Base-by-base conservation (phyloP, 257 asterid genomes). In the Verbena officinalis region DNA sequence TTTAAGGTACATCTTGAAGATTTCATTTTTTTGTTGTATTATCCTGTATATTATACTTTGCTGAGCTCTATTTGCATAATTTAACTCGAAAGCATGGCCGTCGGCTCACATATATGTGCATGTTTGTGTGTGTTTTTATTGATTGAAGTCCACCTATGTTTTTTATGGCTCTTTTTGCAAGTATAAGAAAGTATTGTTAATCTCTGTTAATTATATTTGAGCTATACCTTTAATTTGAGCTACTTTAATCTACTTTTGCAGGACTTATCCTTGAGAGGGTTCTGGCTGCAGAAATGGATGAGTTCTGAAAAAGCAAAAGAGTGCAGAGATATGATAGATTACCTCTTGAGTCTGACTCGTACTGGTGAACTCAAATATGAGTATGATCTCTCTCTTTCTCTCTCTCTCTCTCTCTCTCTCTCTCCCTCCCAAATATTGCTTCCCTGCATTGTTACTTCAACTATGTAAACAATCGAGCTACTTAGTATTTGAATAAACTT, bases 211-310 rank as follows among this genome's bases (percentile, higher is more conserved):
- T 65, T 42, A 39, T n/a, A 42, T 39, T 53, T 0, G 15, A 52
- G 30, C 30, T 21, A 21, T 7, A 20, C 11, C n/a, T 31, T n/a
- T 36, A 22, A 40, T 15, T 45, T 54, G 4, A 15, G 13, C 52
- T 36, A 3, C 38, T 5, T 43, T 13, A 13, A 13, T 21, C 34
- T 11, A n/a, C 50, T 68, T 46, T 53, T 77, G 69, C 85, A 91
- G 98, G 98, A 89, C 53, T 70, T 86, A 59, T 81, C 96, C 38
- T 83, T 94, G 85, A 85, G 79, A 81, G 99, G 99, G 55, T 94
- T 94, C 83, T 94, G 97, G 97, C 69, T 86, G 73, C 97, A 94
- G 80, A 86, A 85, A 74, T 90, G 88, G 96, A 0, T 90, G 83
- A 75, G 76, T 77, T 74, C 95, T 2, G 95, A 82, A 8, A 84